These are phyloP conservation scores for Arbutus unedo DNA, from an alignment of 148 eudicot species.

Conservation along the genomic window DNA sequence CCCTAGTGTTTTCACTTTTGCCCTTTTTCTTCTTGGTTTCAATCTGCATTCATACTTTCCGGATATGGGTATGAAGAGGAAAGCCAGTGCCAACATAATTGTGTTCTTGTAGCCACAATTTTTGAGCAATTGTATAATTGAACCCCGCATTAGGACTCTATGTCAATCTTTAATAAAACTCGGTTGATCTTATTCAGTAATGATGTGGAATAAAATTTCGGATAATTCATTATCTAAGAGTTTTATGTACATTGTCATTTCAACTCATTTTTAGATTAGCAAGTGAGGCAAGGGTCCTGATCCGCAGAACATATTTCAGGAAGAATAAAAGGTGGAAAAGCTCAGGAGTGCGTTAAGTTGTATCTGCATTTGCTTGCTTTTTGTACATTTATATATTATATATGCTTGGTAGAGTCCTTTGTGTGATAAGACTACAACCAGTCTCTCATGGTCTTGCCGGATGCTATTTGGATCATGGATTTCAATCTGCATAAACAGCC, in stretches of 20 bases:
- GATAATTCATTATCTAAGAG: neutral
- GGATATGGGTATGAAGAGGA: neutral
- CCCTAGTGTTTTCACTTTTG: neutral
- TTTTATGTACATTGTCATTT: neutral
- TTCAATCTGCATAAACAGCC: neutral
- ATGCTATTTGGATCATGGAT: neutral
- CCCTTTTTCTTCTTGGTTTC: neutral
- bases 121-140: neutral
- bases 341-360: neutral
- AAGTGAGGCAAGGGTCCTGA: neutral
- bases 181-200: neutral
- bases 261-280: neutral
- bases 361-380: neutral
- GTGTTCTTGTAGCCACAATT: neutral
- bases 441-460: neutral
- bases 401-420: neutral
- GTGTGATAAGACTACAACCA: neutral
- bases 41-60: neutral
- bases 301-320: neutral
- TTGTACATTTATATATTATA: neutral
- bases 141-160: neutral
- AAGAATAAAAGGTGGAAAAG: neutral
- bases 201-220: neutral
- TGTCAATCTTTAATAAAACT: neutral
- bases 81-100: neutral